Base-by-base conservation (phyloP, 306 rosid species). In the Glycyrrhiza uralensis region DNA sequence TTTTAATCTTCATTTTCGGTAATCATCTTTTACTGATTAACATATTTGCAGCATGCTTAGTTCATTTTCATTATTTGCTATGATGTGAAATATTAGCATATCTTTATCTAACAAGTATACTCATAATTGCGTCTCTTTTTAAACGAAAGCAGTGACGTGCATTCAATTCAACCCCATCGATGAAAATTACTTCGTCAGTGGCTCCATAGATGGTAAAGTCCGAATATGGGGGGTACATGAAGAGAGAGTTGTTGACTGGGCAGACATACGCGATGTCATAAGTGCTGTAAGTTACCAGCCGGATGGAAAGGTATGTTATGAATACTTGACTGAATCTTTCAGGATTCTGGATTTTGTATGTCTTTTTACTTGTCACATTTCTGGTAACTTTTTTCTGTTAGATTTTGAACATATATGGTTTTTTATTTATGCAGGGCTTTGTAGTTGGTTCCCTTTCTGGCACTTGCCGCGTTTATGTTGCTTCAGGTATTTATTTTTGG, bases 201-300 rank as follows among this genome's bases (percentile, higher is more conserved):
- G 97, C 45, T 94, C 96, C 62, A 81, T 91, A 17, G 97, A 94
- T 74, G 97, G 99, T 6, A 94, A 91, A 84, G 89, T 88, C 50
- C 88, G 96, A 57, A 81, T 94, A 65, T 94, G 99, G 99, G 91
- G 97, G 2, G 33, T 87, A 29, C 71, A 46, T 7, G 88, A 89
- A 75, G 85, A 82, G 69, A 84, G 96, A 32, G 99, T 94, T 28
- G 92, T 88, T 79, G 99, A 94, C 44, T 94, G 99, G 99, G 89
- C 80, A 28, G 92, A 89, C 73, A 71, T 78, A 23, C 75, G 82
- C 46, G 97, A 94, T 65, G 87, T 87, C 6, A 89, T 94, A 66
- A 94, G 89, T 46, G 99, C 99, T 20, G 62, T 94, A 72, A 83
- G 88, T 74, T 87, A 89, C 71, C 85, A 69, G 64, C 96, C 96